A percentile compares a stretch with the other conserved stretches of the same genome.
These are phyloP conservation scores for Pelargonium australe DNA, from an alignment of 441 rosid species.

Conservation along the genomic window DNA sequence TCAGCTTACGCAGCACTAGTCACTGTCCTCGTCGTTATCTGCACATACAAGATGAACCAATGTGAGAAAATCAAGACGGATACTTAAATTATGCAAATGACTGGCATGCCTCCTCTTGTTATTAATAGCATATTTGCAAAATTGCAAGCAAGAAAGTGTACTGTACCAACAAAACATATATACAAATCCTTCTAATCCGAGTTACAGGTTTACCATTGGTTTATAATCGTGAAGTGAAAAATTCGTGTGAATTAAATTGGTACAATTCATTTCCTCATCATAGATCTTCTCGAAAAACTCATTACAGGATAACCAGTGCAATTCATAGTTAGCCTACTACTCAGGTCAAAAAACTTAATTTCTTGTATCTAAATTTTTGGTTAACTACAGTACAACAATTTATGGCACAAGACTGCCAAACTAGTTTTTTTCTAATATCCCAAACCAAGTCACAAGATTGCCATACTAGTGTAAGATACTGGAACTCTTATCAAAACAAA, in stretches of 20 bases:
- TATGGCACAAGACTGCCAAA: not conserved
- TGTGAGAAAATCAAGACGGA: conserved; percentile 2
- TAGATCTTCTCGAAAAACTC: not conserved
- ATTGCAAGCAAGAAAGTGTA: not conserved
- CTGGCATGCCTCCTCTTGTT: not conserved
- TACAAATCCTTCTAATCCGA: not conserved
- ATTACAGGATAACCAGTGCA: not conserved
- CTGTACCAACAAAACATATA: not conserved
- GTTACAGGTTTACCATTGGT: not conserved
- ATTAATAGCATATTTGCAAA: not conserved
- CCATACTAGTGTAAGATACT: not conserved
- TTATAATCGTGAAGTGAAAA: not conserved
- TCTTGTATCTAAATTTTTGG: not conserved
- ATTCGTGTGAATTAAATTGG: not conserved
- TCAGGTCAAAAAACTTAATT: not conserved
- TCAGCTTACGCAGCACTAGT: conserved; percentile 24
- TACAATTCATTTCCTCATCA: not conserved
- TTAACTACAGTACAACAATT: not conserved
- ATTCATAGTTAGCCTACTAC: not conserved
- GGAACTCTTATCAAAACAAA: not conserved
- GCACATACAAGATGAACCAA: conserved; percentile 19
- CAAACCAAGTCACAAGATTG: not conserved
- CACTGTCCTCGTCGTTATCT: conserved; percentile 41
- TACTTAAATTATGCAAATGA: not conserved
- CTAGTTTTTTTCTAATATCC: too few species aligned